Conservation (phyloP, 768 basidiomycete genomes). For the Cyathus striatus region DNA sequence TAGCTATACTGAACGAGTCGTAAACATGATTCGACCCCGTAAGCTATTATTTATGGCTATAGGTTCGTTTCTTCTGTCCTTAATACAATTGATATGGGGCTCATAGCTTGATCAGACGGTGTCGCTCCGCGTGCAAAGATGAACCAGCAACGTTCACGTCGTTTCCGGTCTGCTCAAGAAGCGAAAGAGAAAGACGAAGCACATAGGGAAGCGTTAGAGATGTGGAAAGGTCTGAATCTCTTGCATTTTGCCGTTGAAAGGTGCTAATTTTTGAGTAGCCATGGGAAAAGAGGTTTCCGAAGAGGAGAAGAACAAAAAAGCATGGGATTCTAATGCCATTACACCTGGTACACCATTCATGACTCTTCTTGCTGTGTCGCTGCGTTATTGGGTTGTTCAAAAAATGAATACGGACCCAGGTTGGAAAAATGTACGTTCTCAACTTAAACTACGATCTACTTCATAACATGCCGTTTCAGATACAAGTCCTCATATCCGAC, state of each 20-base stretch:
- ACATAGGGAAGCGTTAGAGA: conserved; percentile 69
- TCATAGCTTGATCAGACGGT: conserved; percentile 55
- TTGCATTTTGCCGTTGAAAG: background rate
- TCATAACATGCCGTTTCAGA: conserved; percentile 32
- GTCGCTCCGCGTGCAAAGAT: conserved; percentile 98
- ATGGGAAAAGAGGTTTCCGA: conserved; percentile 88
- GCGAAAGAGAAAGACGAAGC: conserved; percentile 92
- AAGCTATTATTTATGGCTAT: conserved; percentile 98
- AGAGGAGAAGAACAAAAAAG: conserved; percentile 75
- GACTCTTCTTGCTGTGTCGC: conserved; percentile 80
- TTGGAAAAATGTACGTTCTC: conserved; percentile 77
- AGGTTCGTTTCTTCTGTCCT: conserved; percentile 49
- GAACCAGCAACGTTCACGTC: conserved; percentile 98
- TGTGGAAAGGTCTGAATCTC: conserved; percentile 71
- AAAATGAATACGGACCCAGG: conserved; percentile 95
- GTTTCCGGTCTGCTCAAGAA: conserved; percentile 93
- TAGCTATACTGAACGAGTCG: conserved; percentile 93
- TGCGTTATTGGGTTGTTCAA: conserved; percentile 94
- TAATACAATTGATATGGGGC: too few relatives aligned
- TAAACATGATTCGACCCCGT: conserved; percentile 94
- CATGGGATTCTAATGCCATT: conserved; percentile 99
- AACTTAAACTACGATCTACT: background rate
- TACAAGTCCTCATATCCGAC: conserved; percentile 96
- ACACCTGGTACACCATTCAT: conserved; percentile 99
- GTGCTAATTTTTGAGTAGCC: conserved; percentile 37